These are phyloP conservation scores for Yarrowia sp. DNA, from an alignment of 805 yeast species.

Conservation along the genomic window DNA sequence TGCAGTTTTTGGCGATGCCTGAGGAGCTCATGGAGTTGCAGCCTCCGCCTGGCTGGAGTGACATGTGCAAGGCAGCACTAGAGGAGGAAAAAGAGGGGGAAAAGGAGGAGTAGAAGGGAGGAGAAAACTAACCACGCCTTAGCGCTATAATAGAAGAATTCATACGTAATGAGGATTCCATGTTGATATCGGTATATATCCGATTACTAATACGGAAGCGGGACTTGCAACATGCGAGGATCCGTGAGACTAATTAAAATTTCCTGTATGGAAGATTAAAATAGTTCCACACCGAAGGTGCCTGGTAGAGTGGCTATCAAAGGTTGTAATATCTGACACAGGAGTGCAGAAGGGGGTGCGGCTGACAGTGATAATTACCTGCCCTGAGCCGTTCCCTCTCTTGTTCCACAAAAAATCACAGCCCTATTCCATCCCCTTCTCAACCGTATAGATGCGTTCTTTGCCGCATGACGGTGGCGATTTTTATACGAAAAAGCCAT, in stretches of 20 bases:
- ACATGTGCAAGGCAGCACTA: conserved; percentile 26
- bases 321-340: background rate
- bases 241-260: background rate
- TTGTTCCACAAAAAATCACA: background rate
- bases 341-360: background rate
- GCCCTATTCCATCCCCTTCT: background rate
- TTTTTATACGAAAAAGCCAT: background rate
- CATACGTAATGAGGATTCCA: no score
- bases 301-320: no score
- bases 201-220: no score
- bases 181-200: no score
- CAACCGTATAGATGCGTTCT: background rate
- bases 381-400: background rate
- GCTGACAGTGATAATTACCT: background rate
- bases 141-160: no score
- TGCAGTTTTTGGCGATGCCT: conserved; percentile 35
- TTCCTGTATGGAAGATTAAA: no score
- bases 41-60: conserved; percentile 35
- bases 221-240: no score
- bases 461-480: background rate
- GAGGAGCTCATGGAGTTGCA: conserved; percentile 27
- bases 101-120: background rate
- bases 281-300: no score
- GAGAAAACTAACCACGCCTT: background rate
- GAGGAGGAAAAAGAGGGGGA: conserved; percentile 1